Evolutionary conservation across 1,284 basidiomycete species (phyloP).

Genomic region (Ganoderma lingzhi): DNA sequence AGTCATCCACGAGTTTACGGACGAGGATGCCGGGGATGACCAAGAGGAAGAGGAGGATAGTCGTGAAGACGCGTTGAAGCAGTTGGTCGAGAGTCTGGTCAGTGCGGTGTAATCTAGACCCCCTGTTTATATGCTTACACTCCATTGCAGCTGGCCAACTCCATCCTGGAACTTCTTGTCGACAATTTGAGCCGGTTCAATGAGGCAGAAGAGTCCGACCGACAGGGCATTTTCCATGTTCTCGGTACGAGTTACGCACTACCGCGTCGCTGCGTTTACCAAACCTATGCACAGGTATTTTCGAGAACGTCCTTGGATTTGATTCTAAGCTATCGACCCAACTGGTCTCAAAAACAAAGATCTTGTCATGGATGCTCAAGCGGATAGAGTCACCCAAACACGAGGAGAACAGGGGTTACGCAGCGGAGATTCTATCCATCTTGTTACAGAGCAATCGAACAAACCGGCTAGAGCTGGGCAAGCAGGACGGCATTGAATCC

Average conservation of each 20-base stretch:
- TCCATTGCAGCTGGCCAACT: constrained; percentile 73
- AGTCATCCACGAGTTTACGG: constrained; percentile 92
- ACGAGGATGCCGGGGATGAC: constrained; percentile 92
- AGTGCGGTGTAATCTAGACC: constrained; percentile 40
- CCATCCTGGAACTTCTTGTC: constrained; percentile 89
- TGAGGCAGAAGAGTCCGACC: constrained; percentile 87
- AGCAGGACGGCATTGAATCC: constrained; percentile 82
- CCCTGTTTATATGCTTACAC: not conserved
- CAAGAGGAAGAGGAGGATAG: constrained; percentile 71
- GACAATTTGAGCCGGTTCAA: constrained; percentile 88
- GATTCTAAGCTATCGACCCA: constrained; percentile 77
- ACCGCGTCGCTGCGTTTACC: constrained; percentile 3
- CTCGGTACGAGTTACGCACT: constrained; percentile 58
- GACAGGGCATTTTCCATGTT: constrained; percentile 92
- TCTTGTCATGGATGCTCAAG: constrained; percentile 83
- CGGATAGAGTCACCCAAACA: constrained; percentile 79
- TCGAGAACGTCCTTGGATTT: constrained; percentile 93
- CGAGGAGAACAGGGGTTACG: constrained; percentile 89
- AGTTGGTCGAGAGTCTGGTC: constrained; percentile 80
- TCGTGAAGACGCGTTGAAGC: constrained; percentile 75
- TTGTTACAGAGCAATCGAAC: constrained; percentile 78
- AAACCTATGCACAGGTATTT: constrained; percentile 65
- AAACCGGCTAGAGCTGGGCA: constrained; percentile 72
- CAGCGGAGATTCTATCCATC: constrained; percentile 90
- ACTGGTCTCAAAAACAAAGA: constrained; percentile 76